Base-by-base conservation (phyloP, 805 yeast species). In the Wickerhamiella parazyma region DNA sequence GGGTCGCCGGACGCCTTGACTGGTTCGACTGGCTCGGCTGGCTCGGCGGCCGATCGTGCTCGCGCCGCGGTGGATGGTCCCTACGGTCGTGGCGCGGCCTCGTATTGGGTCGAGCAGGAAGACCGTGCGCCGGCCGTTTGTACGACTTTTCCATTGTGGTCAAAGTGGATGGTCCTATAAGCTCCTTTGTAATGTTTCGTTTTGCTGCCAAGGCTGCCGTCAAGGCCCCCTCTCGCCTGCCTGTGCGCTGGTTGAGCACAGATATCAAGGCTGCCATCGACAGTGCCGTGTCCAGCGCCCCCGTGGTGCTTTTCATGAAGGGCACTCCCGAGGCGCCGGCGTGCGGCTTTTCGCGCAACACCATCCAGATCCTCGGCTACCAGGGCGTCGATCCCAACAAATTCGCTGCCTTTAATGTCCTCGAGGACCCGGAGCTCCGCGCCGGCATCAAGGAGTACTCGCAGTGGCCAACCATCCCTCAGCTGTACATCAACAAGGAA, bases 401-500 rank as follows among this genome's bases (percentile, higher is more conserved):
- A 64, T 91, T 91, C 66, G 96, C 97, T 33, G 97, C 97, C 17
- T 91, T 82, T 65, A 89, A 91, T 58, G 98, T 91, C 0, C 68
- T 91, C 52, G 97, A 91, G 63, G 98, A 91, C 61, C 76, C 80
- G 2, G 97, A 91, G 55, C 72, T 91, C 50, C 81, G 98, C 65
- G 78, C 83, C 38, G 98, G 97, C 25, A 85, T 91, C 56, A 91
- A 91, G 66, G 98, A 91, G 61, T 91, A 75, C 64, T 77, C 89
- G 53, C 79, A 82, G 51, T 91, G 99, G 99, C 99, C 99, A 45
- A 91, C 99, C 0, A 86, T 91, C 47, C 99, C 99, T 12, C 99
- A 91, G 64, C 71, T 91, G 36, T 91, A 87, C 58, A 85, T 91
- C 44, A 63, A 67, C 53, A 78, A 79, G 52, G 98, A 91, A 60